Percentiles rank a stretch among this genome's conserved stretches.
phyloP scores from a whole-genome alignment of 441 rosid species.

The Erysimum cheiri region DNA sequence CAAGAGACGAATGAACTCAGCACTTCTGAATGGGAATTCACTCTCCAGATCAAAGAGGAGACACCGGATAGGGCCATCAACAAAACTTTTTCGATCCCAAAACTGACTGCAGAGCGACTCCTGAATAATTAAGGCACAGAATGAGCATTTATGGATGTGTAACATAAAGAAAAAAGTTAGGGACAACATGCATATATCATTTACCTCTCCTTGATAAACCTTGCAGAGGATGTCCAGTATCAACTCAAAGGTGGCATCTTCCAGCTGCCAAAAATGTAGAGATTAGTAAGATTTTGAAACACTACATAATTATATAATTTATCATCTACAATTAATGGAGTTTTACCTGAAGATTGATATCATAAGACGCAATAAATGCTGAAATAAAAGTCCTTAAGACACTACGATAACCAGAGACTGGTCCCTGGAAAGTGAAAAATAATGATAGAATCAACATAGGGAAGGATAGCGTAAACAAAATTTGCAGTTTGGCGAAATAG shows the following conservation, averaged over 20 bases:
- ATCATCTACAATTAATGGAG: slow-evolving; percentile 19
- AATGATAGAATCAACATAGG: slow-evolving; percentile 21
- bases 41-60: slow-evolving; percentile 89
- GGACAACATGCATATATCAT: slow-evolving; percentile 37
- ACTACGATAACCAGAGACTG: slow-evolving; percentile 81
- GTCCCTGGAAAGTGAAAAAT: slow-evolving; percentile 58
- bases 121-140: slow-evolving; percentile 50
- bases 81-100: slow-evolving; percentile 94
- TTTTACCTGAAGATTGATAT: slow-evolving; percentile 85
- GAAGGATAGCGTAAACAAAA: slow-evolving; percentile 24
- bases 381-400: slow-evolving; percentile 91
- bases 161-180: slow-evolving; percentile 25
- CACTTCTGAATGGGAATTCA: slow-evolving; percentile 85
- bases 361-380: slow-evolving; percentile 99
- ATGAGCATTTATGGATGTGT: slow-evolving; percentile 40
- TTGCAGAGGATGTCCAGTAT: slow-evolving; percentile 91
- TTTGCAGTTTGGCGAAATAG: slow-evolving; percentile 17
- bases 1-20: slow-evolving; percentile 77
- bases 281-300: slow-evolving; percentile 33
- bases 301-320: slow-evolving; percentile 6
- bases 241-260: slow-evolving; percentile 68
- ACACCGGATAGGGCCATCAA: slow-evolving; percentile 97
- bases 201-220: slow-evolving; percentile 92
- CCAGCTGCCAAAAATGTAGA: slow-evolving; percentile 62
- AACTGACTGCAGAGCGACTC: slow-evolving; percentile 97